Evolutionary conservation across 768 basidiomycete genomes (phyloP).

Genomic region (Daedaleopsis sinensis): DNA sequence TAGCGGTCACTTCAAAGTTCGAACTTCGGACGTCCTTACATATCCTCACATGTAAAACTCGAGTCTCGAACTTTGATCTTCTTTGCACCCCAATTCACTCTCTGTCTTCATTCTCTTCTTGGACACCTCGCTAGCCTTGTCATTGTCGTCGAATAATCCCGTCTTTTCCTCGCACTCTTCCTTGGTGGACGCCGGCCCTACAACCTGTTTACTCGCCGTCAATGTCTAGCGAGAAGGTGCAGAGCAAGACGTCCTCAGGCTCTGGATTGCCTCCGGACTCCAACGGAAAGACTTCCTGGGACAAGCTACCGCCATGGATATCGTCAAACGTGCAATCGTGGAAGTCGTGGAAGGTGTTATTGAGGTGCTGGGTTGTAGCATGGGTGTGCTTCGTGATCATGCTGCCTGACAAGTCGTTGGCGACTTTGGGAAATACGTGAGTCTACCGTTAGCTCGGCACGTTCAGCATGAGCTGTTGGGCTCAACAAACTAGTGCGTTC

Average conservation of each 20-base stretch:
- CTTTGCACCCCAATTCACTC: no score
- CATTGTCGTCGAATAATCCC: no score
- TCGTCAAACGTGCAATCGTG: constrained; percentile 37
- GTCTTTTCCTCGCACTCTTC: no score
- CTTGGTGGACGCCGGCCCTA: no score
- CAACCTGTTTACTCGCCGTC: no score
- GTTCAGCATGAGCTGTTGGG: no score
- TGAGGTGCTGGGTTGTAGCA: constrained; percentile 45
- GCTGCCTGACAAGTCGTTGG: constrained; percentile 42
- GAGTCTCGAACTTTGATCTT: no score
- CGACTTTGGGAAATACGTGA: constrained; percentile 43
- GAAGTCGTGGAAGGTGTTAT: constrained; percentile 40
- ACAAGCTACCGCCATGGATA: constrained; percentile 43
- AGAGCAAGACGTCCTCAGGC: not conserved
- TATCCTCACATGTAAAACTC: no score
- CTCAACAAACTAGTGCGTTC: constrained; percentile 41
- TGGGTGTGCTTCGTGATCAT: constrained; percentile 44
- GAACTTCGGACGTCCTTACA: no score
- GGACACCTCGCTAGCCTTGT: no score
- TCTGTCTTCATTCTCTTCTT: no score
- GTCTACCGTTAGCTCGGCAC: constrained; percentile 19
- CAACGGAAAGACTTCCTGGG: constrained; percentile 1
- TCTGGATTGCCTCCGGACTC: not conserved
- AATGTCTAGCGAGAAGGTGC: constrained; percentile 6
- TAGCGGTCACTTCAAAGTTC: no score